Percentiles rank a stretch among this genome's conserved stretches.
Evolutionary conservation across 179 eudicot genomes (phyloP).

Genomic region (Dionaea muscipula): DNA sequence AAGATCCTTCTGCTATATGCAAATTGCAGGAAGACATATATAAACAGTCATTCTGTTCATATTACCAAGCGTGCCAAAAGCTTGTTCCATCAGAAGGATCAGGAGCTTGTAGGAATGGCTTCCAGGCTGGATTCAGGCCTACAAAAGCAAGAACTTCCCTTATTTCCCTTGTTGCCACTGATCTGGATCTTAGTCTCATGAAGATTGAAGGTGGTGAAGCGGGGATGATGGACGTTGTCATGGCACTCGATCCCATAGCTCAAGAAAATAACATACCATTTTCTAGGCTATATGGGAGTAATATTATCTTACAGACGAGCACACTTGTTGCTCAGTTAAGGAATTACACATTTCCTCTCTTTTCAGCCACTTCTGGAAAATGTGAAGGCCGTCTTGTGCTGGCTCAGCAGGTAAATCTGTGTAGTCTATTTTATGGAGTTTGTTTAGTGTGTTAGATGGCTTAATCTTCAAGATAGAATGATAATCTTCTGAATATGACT

Average conservation of each 20-base stretch:
- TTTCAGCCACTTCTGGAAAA: conserved; percentile 69
- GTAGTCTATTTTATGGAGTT: no score
- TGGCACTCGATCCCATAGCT: conserved; percentile 85
- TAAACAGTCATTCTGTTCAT: conserved; percentile 63
- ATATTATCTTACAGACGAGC: conserved; percentile 44
- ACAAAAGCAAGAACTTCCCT: conserved; percentile 69
- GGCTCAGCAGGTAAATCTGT: conserved; percentile 77
- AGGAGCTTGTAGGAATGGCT: conserved; percentile 81
- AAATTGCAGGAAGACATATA: conserved; percentile 70
- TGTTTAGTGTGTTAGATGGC: no score
- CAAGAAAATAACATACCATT: conserved; percentile 71
- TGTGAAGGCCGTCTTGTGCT: conserved; percentile 91
- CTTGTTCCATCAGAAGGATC: conserved; percentile 66
- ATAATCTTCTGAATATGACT: no score
- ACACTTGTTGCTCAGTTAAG: conserved; percentile 71
- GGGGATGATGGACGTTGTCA: conserved; percentile 85
- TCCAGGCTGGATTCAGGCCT: conserved; percentile 91
- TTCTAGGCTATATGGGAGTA: conserved; percentile 85
- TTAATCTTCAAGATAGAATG: no score
- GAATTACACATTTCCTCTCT: conserved; percentile 64
- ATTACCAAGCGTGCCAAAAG: conserved; percentile 72
- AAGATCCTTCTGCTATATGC: conserved; percentile 42
- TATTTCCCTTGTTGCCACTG: conserved; percentile 66
- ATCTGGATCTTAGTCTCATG: conserved; percentile 57
- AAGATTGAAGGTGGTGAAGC: conserved; percentile 80